Base-by-base conservation (phyloP, 1,284 basidiomycete genomes). In the Cutaneotrichosporon sp. region DNA sequence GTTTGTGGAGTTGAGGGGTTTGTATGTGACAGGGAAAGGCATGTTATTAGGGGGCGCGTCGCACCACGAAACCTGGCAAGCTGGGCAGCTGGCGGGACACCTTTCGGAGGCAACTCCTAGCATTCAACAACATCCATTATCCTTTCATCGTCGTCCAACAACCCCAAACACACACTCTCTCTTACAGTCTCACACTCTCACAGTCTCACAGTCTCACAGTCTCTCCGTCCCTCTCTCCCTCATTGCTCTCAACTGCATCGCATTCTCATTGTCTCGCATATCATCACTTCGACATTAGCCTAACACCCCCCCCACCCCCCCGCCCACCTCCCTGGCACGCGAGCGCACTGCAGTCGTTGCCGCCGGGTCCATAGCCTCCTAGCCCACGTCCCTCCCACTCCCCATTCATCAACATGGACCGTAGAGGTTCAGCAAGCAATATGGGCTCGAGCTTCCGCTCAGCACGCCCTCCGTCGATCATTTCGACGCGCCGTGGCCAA, bases 391-490 rank as follows among this genome's bases (percentile, higher is more conserved):
- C 24, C 4, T 19, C 24, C 12, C 24, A 41, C 38, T 14, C 22
- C 9, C 38, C 38, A 41, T n/a, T n/a, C n/a, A n/a, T 22, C 12
- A 41, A 22, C 22, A 25, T 41, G 38, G 38, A 41, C 22, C 38
- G 38, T 22, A 20, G 38, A 16, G 38, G 22, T 16, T 41, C 38
- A 41, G 38, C 38, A 22, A 41, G 38, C 24, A 41, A 41, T 25
- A 20, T 29, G 22, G 39, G 47, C 29, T 33, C 47, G 16, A 20
- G 29, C 29, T 34, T 20, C 26, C 42, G 42, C 42, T 17, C n/a
- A 22, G 34, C 33, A 24, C 53, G 48, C 1, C 50, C 54, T 3
- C 50, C 46, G 5, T 56, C 54, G 14, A 27, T 56, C 24, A 14
- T 34, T n/a, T 52, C 54, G 22, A 49, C 24, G 17, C 44, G 37